phyloP scores from a whole-genome alignment of 805 yeast species.

The Kodamaea restingae region DNA sequence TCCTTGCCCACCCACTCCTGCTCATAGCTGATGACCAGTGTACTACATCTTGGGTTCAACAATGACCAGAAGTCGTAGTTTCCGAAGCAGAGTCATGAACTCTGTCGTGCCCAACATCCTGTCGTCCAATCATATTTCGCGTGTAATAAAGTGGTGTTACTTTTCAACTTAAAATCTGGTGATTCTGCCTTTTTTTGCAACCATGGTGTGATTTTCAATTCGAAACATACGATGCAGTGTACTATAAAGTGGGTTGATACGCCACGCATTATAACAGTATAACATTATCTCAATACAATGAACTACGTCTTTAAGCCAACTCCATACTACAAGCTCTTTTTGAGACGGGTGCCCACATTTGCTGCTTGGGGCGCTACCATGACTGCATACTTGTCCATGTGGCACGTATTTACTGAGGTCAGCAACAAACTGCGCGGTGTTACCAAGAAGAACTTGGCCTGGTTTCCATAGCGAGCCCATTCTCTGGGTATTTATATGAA shows the following conservation, averaged over 20 bases:
- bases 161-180: background rate
- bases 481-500: background rate
- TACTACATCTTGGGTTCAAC: no score
- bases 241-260: background rate
- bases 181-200: slow-evolving; percentile 1
- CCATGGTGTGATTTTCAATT: background rate
- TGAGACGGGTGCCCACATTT: slow-evolving; percentile 29
- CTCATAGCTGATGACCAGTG: no score
- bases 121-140: background rate
- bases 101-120: background rate
- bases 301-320: slow-evolving; percentile 14
- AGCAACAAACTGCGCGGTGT: slow-evolving; percentile 24
- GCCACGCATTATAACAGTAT: background rate
- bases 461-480: slow-evolving; percentile 1
- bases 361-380: slow-evolving; percentile 31
- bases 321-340: slow-evolving; percentile 20
- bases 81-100: no score
- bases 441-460: slow-evolving; percentile 23
- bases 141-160: slow-evolving; percentile 1
- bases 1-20: no score
- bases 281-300: slow-evolving; percentile 7
- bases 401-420: slow-evolving; percentile 24
- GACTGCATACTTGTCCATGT: slow-evolving; percentile 33
- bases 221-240: background rate
- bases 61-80: no score